Base-by-base conservation (phyloP, 2,329 filamentous ascomycete species). In the Cadophora luteo-olivacea region DNA sequence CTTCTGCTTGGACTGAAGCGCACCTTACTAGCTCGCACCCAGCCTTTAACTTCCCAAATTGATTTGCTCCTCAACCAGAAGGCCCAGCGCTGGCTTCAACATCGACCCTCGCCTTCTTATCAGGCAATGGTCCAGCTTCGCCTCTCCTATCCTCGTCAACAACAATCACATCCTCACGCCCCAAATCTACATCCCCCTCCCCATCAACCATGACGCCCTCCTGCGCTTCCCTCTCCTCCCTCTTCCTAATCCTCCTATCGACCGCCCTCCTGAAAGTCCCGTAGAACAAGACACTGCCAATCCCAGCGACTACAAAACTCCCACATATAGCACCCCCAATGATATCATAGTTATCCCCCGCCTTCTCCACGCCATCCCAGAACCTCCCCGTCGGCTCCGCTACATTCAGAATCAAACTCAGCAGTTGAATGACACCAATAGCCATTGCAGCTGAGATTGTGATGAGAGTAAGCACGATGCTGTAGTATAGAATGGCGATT, bases 401-500 rank as follows among this genome's bases (percentile, higher is more conserved):
- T 0, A 95, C 90, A 75, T 94, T 93, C 65, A 92, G 83, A 1
- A 93, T 84, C 11, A 98, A 83, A 1, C 89, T 93, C 12, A 98
- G 83, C 0, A 97, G 82, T 79, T 99, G 96, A 29, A 98, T 86
- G 19, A 91, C 83, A 25, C 95, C 95, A 73, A 98, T 97, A 33
- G 96, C 90, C 4, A 78, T 75, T 1, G 74, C 76, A 0, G 78
- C 75, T 7, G 80, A 68, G 6, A 80, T 78, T 1, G 75, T 77
- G 7, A 81, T 79, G 2, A 73, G 75, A 1, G 78, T 77, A 0
- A 79, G 65, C 12, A 78, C 75, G 22, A 77, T 80, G 14, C 93
- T 97, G 81, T 97, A 98, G 81, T 98, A 98, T 0, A 97, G 82
- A 58, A 97, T 94, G 0, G 94, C 94, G n/a, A 98, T 88, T 0